Evolutionary conservation across 2,329 filamentous ascomycete species (phyloP), one percentile per base, ranked within the genome.

Genomic region (Fusarium transvaalense): DNA sequence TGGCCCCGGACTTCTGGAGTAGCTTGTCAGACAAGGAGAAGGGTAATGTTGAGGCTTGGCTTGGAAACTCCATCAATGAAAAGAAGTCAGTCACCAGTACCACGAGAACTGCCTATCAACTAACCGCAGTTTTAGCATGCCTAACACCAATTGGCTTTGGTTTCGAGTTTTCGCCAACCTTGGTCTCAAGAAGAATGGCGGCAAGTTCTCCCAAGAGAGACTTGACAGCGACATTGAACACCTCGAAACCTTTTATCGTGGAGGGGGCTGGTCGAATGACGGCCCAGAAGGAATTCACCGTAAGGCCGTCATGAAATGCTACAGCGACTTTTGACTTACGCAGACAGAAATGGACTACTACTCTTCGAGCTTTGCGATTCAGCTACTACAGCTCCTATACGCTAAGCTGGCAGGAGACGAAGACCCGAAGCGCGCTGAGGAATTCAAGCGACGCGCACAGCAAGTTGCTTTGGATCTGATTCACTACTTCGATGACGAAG

Each of bases 121-220:
- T 75, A 43, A 74, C 51, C 13, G 3, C 25, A 6, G 3, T 37
- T 71, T 7, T 10, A 93, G 91, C 64, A 94, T 94, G 86, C 87
- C 86, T 3, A 86, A 88, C 71, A 88, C 86, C 21, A 85, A 85
- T 67, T 90, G 90, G 91, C 84, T 94, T 6, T 95, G 92, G 92
- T 95, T 95, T 76, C 88, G 92, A 38, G 91, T 95, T 7, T 95
- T 95, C 75, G 92, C 92, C 38, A 95, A 95, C 71, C 84, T 95
- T 1, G 92, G 92, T 0, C 78, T 94, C 34, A 91, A 91, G 75
- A 91, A 90, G 71, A 92, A 93, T 71, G 90, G 90, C 2, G 91
- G 89, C 1, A 85, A 86, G 47, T 92, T 90, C 79, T 92, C 90
- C 0, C 87, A 91, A 66, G 84, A 89, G 43, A 85, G 89, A 23